Conservation (phyloP, 2,329 filamentous ascomycete genomes). For the Pseudonectria foliicola region DNA sequence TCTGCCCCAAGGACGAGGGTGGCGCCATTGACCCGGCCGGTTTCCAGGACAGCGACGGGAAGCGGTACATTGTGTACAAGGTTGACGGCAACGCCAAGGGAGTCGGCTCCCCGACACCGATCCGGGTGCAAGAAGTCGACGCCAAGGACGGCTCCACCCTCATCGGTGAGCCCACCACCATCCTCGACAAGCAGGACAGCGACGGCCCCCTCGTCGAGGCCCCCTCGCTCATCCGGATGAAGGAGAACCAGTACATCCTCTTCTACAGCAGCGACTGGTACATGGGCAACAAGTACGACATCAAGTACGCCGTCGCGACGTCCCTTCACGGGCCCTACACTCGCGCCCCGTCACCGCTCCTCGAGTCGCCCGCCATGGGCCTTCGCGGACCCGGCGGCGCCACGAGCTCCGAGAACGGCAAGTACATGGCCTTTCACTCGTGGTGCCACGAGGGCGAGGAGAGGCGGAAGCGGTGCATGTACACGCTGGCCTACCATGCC, state of each 20-base stretch:
- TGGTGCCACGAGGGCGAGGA: constrained; percentile 20
- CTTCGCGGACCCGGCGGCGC: constrained; percentile 36
- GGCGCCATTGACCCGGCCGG: constrained; percentile 58
- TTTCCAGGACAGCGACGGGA: constrained; percentile 46
- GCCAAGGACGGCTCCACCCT: constrained; percentile 43
- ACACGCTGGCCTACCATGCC: constrained; percentile 21
- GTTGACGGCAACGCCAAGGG: constrained; percentile 55
- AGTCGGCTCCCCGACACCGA: constrained; percentile 41
- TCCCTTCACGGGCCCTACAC: constrained; percentile 31
- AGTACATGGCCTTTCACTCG: constrained; percentile 30
- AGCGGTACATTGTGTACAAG: constrained; percentile 57
- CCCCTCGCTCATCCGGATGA: constrained; percentile 42
- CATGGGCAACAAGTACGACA: constrained; percentile 45
- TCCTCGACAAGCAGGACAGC: constrained; percentile 35
- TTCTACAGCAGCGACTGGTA: constrained; percentile 59
- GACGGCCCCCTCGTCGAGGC: constrained; percentile 56
- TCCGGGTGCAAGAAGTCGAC: constrained; percentile 48
- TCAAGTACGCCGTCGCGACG: constrained; percentile 49
- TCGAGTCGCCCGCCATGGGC: constrained; percentile 31
- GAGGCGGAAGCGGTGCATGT: constrained; percentile 27
- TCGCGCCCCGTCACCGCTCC: constrained; percentile 24
- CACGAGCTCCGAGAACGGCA: constrained; percentile 24
- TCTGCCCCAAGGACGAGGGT: constrained; percentile 45
- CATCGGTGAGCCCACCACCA: constrained; percentile 40
- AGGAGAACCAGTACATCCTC: constrained; percentile 47